Percentiles rank a stretch among this genome's conserved stretches.
phyloP scores from a whole-genome alignment of 2,329 filamentous ascomycete species.

The Tolypocladium pustulatum region DNA sequence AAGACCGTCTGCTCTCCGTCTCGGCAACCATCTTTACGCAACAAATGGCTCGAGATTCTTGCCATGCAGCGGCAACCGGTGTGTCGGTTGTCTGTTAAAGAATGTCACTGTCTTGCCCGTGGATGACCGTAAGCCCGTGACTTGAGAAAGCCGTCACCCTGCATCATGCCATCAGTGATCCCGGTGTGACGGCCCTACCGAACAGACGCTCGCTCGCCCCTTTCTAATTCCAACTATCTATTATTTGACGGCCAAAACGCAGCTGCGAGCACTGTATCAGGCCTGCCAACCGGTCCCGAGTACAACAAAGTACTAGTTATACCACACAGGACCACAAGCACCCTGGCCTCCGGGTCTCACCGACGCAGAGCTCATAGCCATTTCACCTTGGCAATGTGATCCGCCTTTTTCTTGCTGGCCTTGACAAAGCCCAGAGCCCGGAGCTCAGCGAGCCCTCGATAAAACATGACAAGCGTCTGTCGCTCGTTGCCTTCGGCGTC shows the following conservation, averaged over 20 bases:
- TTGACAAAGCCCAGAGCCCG: constrained; percentile 81
- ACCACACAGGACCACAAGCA: not conserved
- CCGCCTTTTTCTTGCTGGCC: constrained; percentile 79
- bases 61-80: not conserved
- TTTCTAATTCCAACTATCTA: not conserved
- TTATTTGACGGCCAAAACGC: not conserved
- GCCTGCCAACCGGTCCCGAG: not conserved
- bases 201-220: not conserved
- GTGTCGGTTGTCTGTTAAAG: not conserved
- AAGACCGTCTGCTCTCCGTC: not conserved
- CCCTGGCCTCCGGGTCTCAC: not conserved
- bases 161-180: not conserved
- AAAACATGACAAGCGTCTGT: constrained; percentile 65
- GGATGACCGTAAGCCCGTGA: not conserved
- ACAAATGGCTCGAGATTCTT: not conserved
- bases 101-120: constrained; percentile 1
- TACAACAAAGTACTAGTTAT: not conserved
- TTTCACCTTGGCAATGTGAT: constrained; percentile 85
- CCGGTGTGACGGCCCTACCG: not conserved
- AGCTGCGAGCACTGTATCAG: not conserved
- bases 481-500: constrained; percentile 40
- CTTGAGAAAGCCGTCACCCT: not conserved
- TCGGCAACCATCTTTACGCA: not conserved
- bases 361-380: constrained; percentile 52
- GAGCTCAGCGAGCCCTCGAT: constrained; percentile 74